These are phyloP conservation scores for Scalesia atractyloides DNA, from an alignment of 129 eudicot species.

Conservation along the genomic window DNA sequence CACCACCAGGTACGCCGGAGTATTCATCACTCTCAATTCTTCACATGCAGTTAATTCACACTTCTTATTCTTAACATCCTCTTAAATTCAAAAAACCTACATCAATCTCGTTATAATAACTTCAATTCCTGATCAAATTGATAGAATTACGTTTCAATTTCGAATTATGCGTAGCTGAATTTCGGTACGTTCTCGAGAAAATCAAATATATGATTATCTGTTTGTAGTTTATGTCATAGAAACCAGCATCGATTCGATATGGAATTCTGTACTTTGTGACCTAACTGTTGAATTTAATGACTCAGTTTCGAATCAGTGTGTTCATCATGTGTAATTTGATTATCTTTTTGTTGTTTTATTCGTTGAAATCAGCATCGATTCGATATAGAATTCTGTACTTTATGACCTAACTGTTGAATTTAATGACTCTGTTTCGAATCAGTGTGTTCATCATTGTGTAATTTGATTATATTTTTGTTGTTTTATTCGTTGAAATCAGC, in stretches of 20 bases:
- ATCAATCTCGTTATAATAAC: background rate
- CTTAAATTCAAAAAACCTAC: slow-evolving; percentile 5
- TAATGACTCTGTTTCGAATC: too few relatives aligned
- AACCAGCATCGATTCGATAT: too few relatives aligned
- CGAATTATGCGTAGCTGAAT: slow-evolving; percentile 14
- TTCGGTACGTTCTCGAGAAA: background rate
- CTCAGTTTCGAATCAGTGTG: too few relatives aligned
- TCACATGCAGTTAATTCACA: slow-evolving; percentile 6
- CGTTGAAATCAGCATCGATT: too few relatives aligned
- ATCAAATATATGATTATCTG: background rate
- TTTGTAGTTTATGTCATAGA: too few relatives aligned
- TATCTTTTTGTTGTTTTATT: background rate
- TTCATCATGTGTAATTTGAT: background rate
- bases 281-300: too few relatives aligned
- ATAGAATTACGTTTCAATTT: background rate
- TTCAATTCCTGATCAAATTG: background rate
- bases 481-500: background rate
- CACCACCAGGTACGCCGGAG: slow-evolving; percentile 12
- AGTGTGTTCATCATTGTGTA: too few relatives aligned
- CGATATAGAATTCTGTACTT: too few relatives aligned
- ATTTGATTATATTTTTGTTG: background rate
- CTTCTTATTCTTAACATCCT: background rate
- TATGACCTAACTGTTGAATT: too few relatives aligned
- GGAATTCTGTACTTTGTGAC: too few relatives aligned
- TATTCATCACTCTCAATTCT: background rate